These are phyloP conservation scores for Lepidium africanum DNA, from an alignment of 345 rosid genomes.

Conservation along the genomic window DNA sequence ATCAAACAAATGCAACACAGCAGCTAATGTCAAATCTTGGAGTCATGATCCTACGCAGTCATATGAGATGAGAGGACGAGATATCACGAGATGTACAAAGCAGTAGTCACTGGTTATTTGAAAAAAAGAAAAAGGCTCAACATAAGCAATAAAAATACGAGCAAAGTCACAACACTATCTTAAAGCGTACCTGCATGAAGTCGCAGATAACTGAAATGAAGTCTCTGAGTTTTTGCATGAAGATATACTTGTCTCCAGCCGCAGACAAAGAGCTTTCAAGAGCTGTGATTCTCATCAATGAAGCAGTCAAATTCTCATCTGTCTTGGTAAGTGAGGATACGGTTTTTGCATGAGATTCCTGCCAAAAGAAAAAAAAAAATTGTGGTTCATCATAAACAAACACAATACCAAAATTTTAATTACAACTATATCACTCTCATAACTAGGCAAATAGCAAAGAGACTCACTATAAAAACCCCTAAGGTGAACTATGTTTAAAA, in stretches of 20 bases:
- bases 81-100: conserved; percentile 6
- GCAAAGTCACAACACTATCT: conserved; percentile 27
- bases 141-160: background rate
- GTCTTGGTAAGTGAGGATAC: conserved; percentile 52
- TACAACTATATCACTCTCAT: background rate
- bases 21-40: background rate
- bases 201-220: conserved; percentile 91
- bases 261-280: conserved; percentile 73
- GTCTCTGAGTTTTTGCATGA: conserved; percentile 98
- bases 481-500: background rate
- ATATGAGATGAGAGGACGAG: background rate
- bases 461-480: background rate
- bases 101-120: background rate
- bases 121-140: background rate
- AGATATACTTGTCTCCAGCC: conserved; percentile 97
- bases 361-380: conserved; percentile 8
- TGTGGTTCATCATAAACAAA: conserved; percentile 10
- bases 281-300: conserved; percentile 62
- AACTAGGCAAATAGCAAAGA: background rate
- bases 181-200: conserved; percentile 85
- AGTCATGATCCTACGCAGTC: conserved; percentile 6
- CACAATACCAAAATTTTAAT: background rate
- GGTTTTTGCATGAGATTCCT: conserved; percentile 83
- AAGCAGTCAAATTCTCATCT: conserved; percentile 80
- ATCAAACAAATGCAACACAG: background rate